Base-by-base conservation (phyloP, 768 basidiomycete species). In the Leccinum disarticulatum region DNA sequence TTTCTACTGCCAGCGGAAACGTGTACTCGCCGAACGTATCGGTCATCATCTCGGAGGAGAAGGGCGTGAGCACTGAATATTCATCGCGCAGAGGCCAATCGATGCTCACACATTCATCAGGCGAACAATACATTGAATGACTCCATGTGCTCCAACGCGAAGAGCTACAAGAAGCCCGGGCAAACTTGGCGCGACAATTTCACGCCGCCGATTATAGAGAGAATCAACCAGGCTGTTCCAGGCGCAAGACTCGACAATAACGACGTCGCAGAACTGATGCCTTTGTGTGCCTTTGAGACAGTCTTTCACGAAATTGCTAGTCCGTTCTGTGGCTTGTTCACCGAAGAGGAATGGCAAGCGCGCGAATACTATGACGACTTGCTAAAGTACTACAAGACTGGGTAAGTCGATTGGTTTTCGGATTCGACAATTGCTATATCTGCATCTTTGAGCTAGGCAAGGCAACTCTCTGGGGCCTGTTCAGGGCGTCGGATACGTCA, bases 401-500 rank as follows among this genome's bases (percentile, higher is more conserved):
- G 90, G 86, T 88, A 59, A 22, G 83, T 67, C 22, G 2, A 30
- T 15, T 15, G 47, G 43, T 28, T 55, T 27, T 52, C 22, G 33
- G 19, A 31, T 33, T 2, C 4, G 35, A 17, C 52, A 15, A 6
- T 28, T 6, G 25, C 57, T 63, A 52, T 61, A 49, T 52, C 8
- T 30, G 53, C 59, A 47, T 52, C 9, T 27, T 5, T 11, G 47
- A 19, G n/a, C 9, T 60, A 90, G 88, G 19, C 82, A 90, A 60
- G 91, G 91, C 4, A 83, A 85, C 61, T 64, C 70, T 2, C 77
- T 93, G 1, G 91, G 92, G 2, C 86, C 77, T 5, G 84, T 92
- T 7, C 90, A 91, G 69, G 91, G 92, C 33, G 87, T 94, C 4
- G 94, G 93, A 6, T 96, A 90, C 70, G 79, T 91, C 67, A 94